These are phyloP conservation scores for Cocos nucifera DNA, from an alignment of 176 grass and related monocot species.

Conservation along the genomic window DNA sequence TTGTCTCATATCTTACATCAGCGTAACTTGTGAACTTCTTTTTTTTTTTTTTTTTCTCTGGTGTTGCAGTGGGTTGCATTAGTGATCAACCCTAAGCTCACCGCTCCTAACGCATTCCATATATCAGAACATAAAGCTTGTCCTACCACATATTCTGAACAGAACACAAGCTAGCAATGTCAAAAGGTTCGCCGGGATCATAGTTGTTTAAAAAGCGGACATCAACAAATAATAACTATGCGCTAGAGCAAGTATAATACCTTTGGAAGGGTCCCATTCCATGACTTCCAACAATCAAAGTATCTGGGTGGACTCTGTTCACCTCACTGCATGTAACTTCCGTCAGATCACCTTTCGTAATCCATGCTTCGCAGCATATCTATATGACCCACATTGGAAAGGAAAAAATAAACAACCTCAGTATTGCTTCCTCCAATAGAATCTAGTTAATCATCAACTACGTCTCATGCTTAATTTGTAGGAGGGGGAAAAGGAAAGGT, in stretches of 20 bases:
- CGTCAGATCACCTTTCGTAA: slow-evolving; percentile 65
- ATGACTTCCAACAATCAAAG: slow-evolving; percentile 77
- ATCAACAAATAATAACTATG: background rate
- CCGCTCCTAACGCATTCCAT: too few species aligned
- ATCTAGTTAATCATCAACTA: too few species aligned
- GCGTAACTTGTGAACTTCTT: too few species aligned
- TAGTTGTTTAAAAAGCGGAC: background rate
- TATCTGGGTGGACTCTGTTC: slow-evolving; percentile 71
- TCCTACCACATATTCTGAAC: background rate
- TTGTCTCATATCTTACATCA: too few species aligned
- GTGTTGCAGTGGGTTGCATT: too few species aligned
- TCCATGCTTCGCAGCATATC: slow-evolving; percentile 93
- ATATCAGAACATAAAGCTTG: too few species aligned
- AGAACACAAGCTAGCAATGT: background rate
- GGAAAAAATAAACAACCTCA: too few species aligned
- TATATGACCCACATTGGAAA: slow-evolving; percentile 22
- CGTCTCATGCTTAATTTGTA: too few species aligned
- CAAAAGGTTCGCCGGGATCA: background rate
- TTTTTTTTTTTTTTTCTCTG: too few species aligned
- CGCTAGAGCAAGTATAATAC: slow-evolving; percentile 27
- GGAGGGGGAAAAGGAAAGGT: too few species aligned
- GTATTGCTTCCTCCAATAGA: too few species aligned
- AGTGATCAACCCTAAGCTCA: too few species aligned
- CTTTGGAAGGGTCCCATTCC: slow-evolving; percentile 94
- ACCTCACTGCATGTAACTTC: slow-evolving; percentile 82